Conservation (phyloP, 352 stramenopile species). For the Phytophthora ohioensis region DNA sequence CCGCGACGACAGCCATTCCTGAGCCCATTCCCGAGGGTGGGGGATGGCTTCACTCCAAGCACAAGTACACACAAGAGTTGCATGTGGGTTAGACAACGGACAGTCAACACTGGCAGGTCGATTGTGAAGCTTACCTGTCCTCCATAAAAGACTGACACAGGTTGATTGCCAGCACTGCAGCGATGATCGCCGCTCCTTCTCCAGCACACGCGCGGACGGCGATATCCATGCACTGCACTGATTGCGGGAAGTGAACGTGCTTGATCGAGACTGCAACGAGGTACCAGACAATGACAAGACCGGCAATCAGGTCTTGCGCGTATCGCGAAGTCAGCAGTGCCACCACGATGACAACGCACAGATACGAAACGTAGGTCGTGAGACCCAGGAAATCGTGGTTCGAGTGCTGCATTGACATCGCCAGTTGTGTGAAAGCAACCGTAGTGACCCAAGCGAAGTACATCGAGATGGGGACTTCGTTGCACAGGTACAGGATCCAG, state of each 20-base stretch:
- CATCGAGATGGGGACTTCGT: conserved; percentile 74
- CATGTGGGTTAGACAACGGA: conserved; percentile 21
- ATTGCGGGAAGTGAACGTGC: conserved; percentile 51
- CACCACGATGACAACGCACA: conserved; percentile 68
- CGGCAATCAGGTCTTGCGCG: conserved; percentile 67
- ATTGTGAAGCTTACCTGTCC: conserved; percentile 58
- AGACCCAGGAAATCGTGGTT: conserved; percentile 59
- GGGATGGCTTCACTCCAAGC: conserved; percentile 56
- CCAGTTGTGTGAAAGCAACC: conserved; percentile 68
- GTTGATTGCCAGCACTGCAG: conserved; percentile 60
- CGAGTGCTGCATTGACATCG: conserved; percentile 73
- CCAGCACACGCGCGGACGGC: conserved; percentile 70
- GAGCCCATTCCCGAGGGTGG: conserved; percentile 46
- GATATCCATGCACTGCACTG: conserved; percentile 60
- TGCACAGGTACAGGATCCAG: conserved; percentile 80
- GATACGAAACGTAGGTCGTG: conserved; percentile 70
- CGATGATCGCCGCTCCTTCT: conserved; percentile 65
- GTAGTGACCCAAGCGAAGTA: conserved; percentile 87
- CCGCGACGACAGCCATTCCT: conserved; percentile 46
- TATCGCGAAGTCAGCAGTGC: conserved; percentile 68
- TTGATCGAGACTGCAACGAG: conserved; percentile 70
- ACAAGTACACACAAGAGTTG: conserved; percentile 19
- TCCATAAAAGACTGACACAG: conserved; percentile 61
- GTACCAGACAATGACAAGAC: conserved; percentile 77
- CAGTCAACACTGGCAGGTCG: neutral